A percentile compares a stretch with the other conserved stretches of the same genome.
Conservation (phyloP, 169 alveolate genomes). For the Plasmodium coatneyi region DNA sequence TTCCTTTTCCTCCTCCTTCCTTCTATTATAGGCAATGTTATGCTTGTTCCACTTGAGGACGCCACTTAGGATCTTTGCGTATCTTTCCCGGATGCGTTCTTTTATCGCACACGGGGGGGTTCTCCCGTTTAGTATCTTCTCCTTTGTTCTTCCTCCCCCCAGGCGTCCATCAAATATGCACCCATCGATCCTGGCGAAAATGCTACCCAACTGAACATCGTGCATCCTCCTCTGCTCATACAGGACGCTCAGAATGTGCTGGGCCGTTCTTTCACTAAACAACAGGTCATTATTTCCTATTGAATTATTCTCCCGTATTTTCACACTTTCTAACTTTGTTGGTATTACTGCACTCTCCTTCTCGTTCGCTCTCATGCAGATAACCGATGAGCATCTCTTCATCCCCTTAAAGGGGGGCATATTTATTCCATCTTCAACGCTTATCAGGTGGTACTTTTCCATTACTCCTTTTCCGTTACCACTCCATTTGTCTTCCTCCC, state of each 20-base stretch:
- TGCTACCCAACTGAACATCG: neutral
- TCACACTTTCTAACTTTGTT: neutral
- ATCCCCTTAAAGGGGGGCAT: neutral
- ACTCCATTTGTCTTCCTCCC: neutral
- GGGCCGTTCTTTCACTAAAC: neutral
- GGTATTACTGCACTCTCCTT: neutral
- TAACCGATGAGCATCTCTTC: neutral
- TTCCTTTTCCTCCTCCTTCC: constrained; percentile 18
- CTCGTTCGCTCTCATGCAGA: neutral
- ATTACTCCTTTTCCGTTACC: neutral
- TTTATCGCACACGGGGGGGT: neutral
- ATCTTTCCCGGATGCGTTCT: constrained; percentile 8
- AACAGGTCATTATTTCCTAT: neutral
- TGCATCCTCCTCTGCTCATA: neutral
- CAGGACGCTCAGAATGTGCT: neutral
- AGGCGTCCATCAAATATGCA: neutral
- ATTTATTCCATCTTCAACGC: neutral
- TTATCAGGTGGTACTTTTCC: neutral
- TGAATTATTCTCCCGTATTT: neutral
- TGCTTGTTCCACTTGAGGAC: constrained; percentile 34
- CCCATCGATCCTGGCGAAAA: neutral
- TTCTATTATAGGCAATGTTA: constrained; percentile 57
- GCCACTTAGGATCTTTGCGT: constrained; percentile 2
- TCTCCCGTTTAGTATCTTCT: neutral
- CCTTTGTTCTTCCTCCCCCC: neutral